Conservation (phyloP, 306 rosid genomes). For the Canavalia ensiformis region DNA sequence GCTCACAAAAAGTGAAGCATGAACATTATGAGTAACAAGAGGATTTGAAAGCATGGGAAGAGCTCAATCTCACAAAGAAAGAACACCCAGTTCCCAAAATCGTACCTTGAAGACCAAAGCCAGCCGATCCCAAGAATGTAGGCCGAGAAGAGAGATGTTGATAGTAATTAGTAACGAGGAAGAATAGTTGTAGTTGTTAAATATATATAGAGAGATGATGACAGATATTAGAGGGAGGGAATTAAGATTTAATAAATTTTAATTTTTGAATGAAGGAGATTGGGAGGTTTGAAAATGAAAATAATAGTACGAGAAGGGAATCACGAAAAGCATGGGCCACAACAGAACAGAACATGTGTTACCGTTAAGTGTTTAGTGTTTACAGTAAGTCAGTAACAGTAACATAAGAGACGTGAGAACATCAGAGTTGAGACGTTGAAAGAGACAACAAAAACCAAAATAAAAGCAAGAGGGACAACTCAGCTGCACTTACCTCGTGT, state of each 20-base stretch:
- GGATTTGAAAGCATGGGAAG: slow-evolving; percentile 3
- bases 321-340: background rate
- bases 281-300: background rate
- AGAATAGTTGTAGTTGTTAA: slow-evolving; percentile 26
- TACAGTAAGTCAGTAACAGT: background rate
- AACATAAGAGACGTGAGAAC: background rate
- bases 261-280: slow-evolving; percentile 30
- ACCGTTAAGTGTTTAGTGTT: background rate
- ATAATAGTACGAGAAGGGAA: slow-evolving; percentile 18
- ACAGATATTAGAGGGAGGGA: slow-evolving; percentile 33
- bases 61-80: slow-evolving; percentile 7
- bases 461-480: background rate
- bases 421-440: background rate
- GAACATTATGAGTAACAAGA: background rate
- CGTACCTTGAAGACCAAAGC: slow-evolving; percentile 57
- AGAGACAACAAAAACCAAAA: background rate
- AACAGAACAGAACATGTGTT: too few relatives aligned
- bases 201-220: background rate
- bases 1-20: background rate
- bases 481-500: background rate
- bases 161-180: background rate
- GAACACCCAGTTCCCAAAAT: slow-evolving; percentile 56
- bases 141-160: slow-evolving; percentile 36
- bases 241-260: slow-evolving; percentile 2
- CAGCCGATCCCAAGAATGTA: slow-evolving; percentile 61